Evolutionary conservation across 805 yeast species (phyloP).

Genomic region (Candida lessepsii): DNA sequence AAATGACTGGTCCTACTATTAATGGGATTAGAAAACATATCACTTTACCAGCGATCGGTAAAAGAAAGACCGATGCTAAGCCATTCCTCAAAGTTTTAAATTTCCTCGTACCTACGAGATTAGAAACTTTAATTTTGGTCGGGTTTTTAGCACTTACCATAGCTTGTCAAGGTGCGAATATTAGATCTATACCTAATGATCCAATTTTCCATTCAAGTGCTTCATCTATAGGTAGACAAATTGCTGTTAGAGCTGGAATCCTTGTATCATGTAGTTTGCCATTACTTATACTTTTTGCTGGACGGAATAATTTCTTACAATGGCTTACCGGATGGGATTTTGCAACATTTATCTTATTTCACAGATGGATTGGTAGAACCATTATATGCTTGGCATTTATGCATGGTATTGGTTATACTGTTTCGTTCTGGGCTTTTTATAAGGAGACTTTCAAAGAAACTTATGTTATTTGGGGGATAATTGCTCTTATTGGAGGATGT

Average conservation of each 20-base stretch:
- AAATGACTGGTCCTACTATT: conserved; percentile 27
- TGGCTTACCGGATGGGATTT: conserved; percentile 59
- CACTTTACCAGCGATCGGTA: conserved; percentile 26
- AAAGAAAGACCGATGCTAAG: conserved; percentile 22
- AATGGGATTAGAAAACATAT: conserved; percentile 25
- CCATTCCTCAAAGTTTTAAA: conserved; percentile 20
- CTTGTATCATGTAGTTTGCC: conserved; percentile 48
- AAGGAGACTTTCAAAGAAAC: conserved; percentile 16
- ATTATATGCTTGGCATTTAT: conserved; percentile 26
- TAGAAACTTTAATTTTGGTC: conserved; percentile 30
- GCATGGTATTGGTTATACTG: conserved; percentile 32
- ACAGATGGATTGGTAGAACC: conserved; percentile 45
- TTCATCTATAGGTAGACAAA: conserved; percentile 28
- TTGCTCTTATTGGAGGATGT: conserved; percentile 37
- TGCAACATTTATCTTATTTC: conserved; percentile 41
- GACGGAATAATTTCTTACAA: conserved; percentile 60
- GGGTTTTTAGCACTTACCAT: conserved; percentile 22
- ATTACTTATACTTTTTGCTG: conserved; percentile 54
- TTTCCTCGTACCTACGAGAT: conserved; percentile 34
- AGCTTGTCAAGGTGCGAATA: conserved; percentile 16
- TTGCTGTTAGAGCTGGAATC: conserved; percentile 55
- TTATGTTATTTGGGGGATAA: conserved; percentile 34
- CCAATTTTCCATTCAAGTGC: conserved; percentile 23
- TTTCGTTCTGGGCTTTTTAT: conserved; percentile 15
- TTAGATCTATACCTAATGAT: conserved; percentile 21